A percentile compares a stretch with the other conserved stretches of the same genome.
These are phyloP conservation scores for Posidonia oceanica DNA, from an alignment of 116 monocot genomes.

Conservation along the genomic window DNA sequence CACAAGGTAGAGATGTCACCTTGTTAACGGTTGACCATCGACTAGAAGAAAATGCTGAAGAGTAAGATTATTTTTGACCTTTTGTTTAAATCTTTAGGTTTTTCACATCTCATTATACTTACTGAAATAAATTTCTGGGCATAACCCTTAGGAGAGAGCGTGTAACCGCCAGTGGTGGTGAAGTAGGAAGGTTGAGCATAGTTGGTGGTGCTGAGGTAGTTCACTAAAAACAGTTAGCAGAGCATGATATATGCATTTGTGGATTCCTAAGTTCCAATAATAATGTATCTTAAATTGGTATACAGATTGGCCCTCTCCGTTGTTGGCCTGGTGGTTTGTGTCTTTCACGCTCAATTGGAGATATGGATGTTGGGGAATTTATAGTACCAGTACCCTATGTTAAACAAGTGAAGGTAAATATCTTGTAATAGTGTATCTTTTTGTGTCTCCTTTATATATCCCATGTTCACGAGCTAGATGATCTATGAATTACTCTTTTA, in stretches of 20 bases:
- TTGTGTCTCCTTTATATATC: neutral
- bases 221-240: neutral
- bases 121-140: conserved; percentile 2
- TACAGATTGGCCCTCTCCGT: conserved; percentile 59
- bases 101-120: neutral
- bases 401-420: conserved; percentile 61
- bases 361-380: conserved; percentile 68
- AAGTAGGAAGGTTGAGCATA: conserved; percentile 90
- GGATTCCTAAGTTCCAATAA: too few relatives aligned
- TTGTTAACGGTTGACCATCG: conserved; percentile 91
- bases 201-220: conserved; percentile 78
- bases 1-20: conserved; percentile 66
- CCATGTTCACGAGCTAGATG: neutral
- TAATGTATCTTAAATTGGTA: neutral
- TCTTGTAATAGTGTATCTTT: neutral
- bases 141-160: conserved; percentile 65
- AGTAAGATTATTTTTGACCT: conserved; percentile 28
- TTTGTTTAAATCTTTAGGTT: neutral
- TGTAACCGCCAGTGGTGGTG: conserved; percentile 89
- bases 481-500: conserved; percentile 3
- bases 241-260: conserved; percentile 7
- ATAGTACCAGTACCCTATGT: conserved; percentile 62
- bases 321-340: conserved; percentile 77
- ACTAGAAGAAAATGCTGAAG: conserved; percentile 95
- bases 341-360: conserved; percentile 66